These are phyloP conservation scores for Xylogone sp. DNA, from an alignment of 2,329 filamentous ascomycete genomes.

Conservation along the genomic window DNA sequence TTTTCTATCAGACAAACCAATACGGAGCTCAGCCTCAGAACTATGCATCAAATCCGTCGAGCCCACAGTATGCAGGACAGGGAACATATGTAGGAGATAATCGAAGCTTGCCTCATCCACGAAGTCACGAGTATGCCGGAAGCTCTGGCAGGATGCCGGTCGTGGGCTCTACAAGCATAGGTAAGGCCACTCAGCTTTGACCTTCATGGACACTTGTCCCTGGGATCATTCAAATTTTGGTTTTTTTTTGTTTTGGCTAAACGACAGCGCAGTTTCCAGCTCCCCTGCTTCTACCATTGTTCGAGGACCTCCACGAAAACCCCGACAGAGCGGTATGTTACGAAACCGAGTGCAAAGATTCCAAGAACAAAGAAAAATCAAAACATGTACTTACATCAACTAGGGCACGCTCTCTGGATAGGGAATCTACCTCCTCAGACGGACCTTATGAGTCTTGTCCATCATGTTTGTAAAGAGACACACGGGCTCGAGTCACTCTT, in stretches of 20 bases:
- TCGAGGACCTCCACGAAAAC: slow-evolving; percentile 51
- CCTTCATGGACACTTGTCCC: slow-evolving; percentile 3
- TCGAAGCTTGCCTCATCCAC: slow-evolving; percentile 11
- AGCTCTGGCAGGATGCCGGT: slow-evolving; percentile 3
- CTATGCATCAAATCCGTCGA: slow-evolving; percentile 11
- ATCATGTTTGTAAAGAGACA: slow-evolving; percentile 79
- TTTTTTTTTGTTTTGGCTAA: background rate
- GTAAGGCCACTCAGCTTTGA: slow-evolving; percentile 21
- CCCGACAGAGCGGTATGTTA: slow-evolving; percentile 57
- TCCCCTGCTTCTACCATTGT: slow-evolving; percentile 39
- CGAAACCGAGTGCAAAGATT: background rate
- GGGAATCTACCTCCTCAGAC: slow-evolving; percentile 87
- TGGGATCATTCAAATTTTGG: no score
- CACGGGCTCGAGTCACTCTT: slow-evolving; percentile 83
- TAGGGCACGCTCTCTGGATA: slow-evolving; percentile 91
- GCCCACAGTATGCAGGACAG: slow-evolving; percentile 15
- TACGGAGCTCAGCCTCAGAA: slow-evolving; percentile 19
- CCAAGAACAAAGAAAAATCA: background rate
- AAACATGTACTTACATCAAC: slow-evolving; percentile 38
- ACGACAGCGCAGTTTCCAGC: slow-evolving; percentile 22
- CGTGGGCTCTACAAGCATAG: slow-evolving; percentile 16
- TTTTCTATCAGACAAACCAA: slow-evolving; percentile 19
- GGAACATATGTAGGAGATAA: slow-evolving; percentile 15
- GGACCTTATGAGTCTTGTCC: slow-evolving; percentile 77
- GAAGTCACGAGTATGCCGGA: slow-evolving; percentile 10